These are phyloP conservation scores for Lagenidium sp. DNA, from an alignment of 352 stramenopile species.

Conservation along the genomic window DNA sequence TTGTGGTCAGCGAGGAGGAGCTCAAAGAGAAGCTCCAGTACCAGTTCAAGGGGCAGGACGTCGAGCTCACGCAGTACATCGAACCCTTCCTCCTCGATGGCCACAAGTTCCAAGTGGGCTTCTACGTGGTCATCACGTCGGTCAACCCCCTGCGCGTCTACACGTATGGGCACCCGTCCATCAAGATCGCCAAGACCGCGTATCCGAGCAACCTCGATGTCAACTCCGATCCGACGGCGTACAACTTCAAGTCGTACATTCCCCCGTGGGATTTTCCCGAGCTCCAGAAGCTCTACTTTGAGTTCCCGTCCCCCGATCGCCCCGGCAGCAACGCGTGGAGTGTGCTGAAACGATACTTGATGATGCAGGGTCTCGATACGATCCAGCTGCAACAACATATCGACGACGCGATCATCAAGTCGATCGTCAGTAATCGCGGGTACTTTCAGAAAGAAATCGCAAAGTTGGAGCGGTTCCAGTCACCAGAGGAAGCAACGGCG, in stretches of 20 bases:
- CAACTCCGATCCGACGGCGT: conserved; percentile 28
- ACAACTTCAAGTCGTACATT: conserved; percentile 66
- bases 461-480: conserved; percentile 31
- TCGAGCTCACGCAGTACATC: conserved; percentile 69
- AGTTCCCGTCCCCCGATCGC: conserved; percentile 40
- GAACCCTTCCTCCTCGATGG: conserved; percentile 81
- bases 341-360: conserved; percentile 58
- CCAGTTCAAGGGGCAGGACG: conserved; percentile 34
- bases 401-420: conserved; percentile 48
- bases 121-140: conserved; percentile 82
- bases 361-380: conserved; percentile 46
- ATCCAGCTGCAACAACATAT: conserved; percentile 55
- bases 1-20: conserved; percentile 42
- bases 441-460: conserved; percentile 33
- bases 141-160: conserved; percentile 81
- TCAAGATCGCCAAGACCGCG: conserved; percentile 58
- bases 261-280: conserved; percentile 65
- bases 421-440: conserved; percentile 45
- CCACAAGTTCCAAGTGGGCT: conserved; percentile 84
- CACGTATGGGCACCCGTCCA: conserved; percentile 60
- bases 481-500: conserved; percentile 9
- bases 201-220: conserved; percentile 40
- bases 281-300: conserved; percentile 46
- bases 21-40: conserved; percentile 29
- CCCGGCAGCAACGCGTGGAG: conserved; percentile 59